Conservation (phyloP, 2,329 filamentous ascomycete species). For the Ceratocystis ficicola region DNA sequence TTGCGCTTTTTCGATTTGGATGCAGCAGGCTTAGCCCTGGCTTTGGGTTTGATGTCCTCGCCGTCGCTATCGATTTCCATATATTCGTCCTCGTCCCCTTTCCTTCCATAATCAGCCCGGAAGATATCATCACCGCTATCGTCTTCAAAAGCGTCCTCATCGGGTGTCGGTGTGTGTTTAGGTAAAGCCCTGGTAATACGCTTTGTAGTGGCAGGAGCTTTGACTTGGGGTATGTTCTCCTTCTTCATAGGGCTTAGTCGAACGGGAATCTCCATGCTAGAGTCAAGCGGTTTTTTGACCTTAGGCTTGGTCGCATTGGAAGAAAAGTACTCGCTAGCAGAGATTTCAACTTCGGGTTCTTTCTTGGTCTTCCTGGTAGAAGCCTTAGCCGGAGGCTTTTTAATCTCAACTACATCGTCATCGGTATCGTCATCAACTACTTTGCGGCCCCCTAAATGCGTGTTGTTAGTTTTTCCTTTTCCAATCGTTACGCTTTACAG, state of each 20-base stretch:
- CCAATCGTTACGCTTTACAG: too few relatives aligned
- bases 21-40: slow-evolving; percentile 29
- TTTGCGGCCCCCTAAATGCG: slow-evolving; percentile 43
- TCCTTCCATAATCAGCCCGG: slow-evolving; percentile 56
- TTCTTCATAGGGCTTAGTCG: slow-evolving; percentile 44
- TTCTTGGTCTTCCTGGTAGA: slow-evolving; percentile 45
- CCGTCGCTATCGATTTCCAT: slow-evolving; percentile 50
- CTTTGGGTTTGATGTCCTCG: slow-evolving; percentile 41
- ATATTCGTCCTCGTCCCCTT: slow-evolving; percentile 58
- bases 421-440: slow-evolving; percentile 75
- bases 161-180: slow-evolving; percentile 8
- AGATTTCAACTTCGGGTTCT: slow-evolving; percentile 37
- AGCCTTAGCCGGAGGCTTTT: slow-evolving; percentile 40
- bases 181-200: slow-evolving; percentile 5
- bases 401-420: slow-evolving; percentile 35
- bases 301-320: slow-evolving; percentile 28
- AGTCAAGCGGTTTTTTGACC: slow-evolving; percentile 31
- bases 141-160: slow-evolving; percentile 46
- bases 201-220: slow-evolving; percentile 26
- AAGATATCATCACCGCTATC: slow-evolving; percentile 76
- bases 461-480: slow-evolving; percentile 23
- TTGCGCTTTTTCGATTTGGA: slow-evolving; percentile 44
- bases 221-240: slow-evolving; percentile 26
- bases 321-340: slow-evolving; percentile 47
- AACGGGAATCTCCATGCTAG: slow-evolving; percentile 33